Evolutionary conservation across 2,329 filamentous ascomycete genomes (phyloP).

Genomic region (Aspergillus felis): DNA sequence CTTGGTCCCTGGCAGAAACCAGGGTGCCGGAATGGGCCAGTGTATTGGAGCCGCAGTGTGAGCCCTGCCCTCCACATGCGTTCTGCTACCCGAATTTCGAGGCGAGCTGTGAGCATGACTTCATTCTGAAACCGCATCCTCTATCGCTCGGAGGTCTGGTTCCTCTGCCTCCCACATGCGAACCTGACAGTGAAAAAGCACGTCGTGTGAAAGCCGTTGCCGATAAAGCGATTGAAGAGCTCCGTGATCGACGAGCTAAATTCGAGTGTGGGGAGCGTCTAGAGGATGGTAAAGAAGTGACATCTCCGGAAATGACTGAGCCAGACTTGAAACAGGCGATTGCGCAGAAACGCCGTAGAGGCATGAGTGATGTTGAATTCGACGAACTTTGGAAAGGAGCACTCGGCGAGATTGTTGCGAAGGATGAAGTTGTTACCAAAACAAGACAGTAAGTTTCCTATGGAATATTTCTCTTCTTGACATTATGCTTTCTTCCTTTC

Average conservation of each 20-base stretch:
- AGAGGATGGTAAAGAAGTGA: constrained; percentile 56
- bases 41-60: constrained; percentile 73
- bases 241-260: constrained; percentile 79
- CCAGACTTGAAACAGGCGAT: constrained; percentile 73
- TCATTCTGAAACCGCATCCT: constrained; percentile 79
- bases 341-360: constrained; percentile 70
- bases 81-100: constrained; percentile 77
- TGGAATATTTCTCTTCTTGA: constrained; percentile 14
- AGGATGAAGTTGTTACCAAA: constrained; percentile 58
- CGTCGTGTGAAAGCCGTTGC: constrained; percentile 82
- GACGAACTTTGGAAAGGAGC: constrained; percentile 67
- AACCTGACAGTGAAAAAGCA: constrained; percentile 90
- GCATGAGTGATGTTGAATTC: constrained; percentile 83
- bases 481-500: constrained; percentile 17
- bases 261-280: constrained; percentile 82
- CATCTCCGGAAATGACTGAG: constrained; percentile 63
- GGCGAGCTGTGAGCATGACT: constrained; percentile 79
- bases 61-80: constrained; percentile 85
- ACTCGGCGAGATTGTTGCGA: constrained; percentile 47
- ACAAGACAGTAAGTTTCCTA: constrained; percentile 55
- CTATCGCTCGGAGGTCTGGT: constrained; percentile 75
- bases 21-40: constrained; percentile 70
- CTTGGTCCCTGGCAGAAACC: constrained; percentile 55
- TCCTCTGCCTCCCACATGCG: constrained; percentile 85
- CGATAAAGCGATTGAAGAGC: constrained; percentile 79